Conservation (phyloP, 768 basidiomycete genomes). For the Pilatotrama ljubarskyi region DNA sequence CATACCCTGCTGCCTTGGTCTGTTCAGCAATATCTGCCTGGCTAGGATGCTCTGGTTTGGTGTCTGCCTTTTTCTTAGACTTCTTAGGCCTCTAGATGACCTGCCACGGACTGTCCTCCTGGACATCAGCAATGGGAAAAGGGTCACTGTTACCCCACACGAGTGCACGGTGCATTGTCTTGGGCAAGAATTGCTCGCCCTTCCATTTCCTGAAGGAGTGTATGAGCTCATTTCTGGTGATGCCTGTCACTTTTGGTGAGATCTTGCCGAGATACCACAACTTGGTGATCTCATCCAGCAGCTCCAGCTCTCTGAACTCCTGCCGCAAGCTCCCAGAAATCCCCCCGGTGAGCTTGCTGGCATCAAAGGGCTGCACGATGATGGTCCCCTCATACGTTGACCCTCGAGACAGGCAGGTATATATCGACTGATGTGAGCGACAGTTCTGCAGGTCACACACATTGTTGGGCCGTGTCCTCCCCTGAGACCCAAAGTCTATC, state of each 20-base stretch:
- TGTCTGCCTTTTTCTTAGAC: not conserved
- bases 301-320: conserved; percentile 34
- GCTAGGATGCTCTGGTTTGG: too few species aligned
- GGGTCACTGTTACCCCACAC: not conserved
- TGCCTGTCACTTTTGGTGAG: conserved; percentile 15
- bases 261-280: conserved; percentile 26
- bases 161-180: too few species aligned
- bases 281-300: conserved; percentile 37
- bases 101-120: not conserved
- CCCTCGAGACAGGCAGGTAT: conserved; percentile 24
- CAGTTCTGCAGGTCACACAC: conserved; percentile 13
- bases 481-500: conserved; percentile 30
- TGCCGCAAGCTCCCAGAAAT: conserved; percentile 14
- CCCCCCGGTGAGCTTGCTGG: conserved; percentile 11
- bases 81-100: not conserved
- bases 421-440: conserved; percentile 21
- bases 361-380: conserved; percentile 21
- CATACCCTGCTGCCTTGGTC: too few species aligned
- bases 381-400: conserved; percentile 21
- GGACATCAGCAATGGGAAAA: not conserved
- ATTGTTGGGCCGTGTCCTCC: conserved; percentile 19
- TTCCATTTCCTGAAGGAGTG: not conserved
- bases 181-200: not conserved
- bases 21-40: too few species aligned
- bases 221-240: conserved; percentile 27